These are phyloP conservation scores for Scutellaria baicalensis DNA, from an alignment of 257 asterid species.

Conservation along the genomic window DNA sequence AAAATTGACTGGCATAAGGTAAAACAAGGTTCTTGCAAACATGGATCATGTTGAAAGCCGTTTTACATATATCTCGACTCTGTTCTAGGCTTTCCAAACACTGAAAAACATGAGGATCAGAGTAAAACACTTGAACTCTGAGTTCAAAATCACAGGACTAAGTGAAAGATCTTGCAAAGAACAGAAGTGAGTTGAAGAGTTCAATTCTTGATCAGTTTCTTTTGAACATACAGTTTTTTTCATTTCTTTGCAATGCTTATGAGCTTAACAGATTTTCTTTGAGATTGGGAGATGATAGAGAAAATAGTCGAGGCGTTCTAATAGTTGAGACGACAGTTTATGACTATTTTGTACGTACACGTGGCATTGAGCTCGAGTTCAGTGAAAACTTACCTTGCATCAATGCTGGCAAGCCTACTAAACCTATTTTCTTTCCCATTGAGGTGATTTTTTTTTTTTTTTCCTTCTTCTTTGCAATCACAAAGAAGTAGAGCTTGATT, in stretches of 20 bases:
- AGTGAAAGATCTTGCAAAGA: constrained; percentile 40
- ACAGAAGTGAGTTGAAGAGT: constrained; percentile 29
- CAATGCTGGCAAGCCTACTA: constrained; percentile 30
- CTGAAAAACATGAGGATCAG: constrained; percentile 37
- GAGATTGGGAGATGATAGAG: constrained; percentile 1
- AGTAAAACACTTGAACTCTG: constrained; percentile 28
- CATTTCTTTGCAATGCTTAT: not conserved
- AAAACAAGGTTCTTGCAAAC: not conserved
- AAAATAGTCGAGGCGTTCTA: constrained; percentile 2
- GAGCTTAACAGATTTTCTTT: constrained; percentile 24
- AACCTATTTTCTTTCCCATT: constrained; percentile 34
- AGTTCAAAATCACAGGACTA: constrained; percentile 40
- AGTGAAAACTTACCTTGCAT: constrained; percentile 51
- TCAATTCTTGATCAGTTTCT: not conserved
- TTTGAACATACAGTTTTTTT: not conserved
- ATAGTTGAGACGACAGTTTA: constrained; percentile 34
- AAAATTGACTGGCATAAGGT: constrained; percentile 45
- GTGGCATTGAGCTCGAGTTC: constrained; percentile 27
- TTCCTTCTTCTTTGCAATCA: not conserved
- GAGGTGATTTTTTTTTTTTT: constrained; percentile 27
- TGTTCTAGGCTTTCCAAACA: constrained; percentile 31
- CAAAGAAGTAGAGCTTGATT: not conserved
- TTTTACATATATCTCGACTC: not conserved
- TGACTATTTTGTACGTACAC: constrained; percentile 41
- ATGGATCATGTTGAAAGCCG: not conserved